Conservation (phyloP, 441 rosid species). For the Erodium trifolium region DNA sequence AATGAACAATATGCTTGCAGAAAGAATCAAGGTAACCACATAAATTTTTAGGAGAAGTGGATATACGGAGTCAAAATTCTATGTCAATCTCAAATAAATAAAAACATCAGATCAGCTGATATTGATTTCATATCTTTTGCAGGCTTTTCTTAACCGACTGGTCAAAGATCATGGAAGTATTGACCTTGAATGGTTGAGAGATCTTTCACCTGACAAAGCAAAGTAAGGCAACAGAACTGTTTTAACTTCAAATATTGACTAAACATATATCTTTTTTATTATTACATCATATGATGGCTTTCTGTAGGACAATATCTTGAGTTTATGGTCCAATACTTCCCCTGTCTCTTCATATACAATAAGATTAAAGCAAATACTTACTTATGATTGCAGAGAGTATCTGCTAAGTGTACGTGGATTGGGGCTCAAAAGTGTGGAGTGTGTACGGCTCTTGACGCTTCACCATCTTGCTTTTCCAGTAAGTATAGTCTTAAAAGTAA, state of each 20-base stretch:
- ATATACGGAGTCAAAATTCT: background rate
- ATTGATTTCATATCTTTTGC: conserved; percentile 26
- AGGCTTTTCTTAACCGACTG: conserved; percentile 62
- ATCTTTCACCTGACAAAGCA: conserved; percentile 67
- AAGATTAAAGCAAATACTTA: background rate
- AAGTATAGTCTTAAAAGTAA: conserved; percentile 30
- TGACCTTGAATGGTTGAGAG: conserved; percentile 74
- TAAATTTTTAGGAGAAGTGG: conserved; percentile 10
- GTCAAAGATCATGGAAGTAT: conserved; percentile 47
- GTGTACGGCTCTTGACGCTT: conserved; percentile 91
- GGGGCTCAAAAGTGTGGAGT: conserved; percentile 97
- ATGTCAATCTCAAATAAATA: background rate
- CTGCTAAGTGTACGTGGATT: conserved; percentile 77
- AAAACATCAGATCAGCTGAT: conserved; percentile 16
- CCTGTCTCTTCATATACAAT: background rate
- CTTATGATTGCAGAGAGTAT: conserved; percentile 51
- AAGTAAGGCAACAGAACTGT: conserved; percentile 44
- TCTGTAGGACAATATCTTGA: background rate
- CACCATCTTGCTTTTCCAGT: conserved; percentile 97
- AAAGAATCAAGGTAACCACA: conserved; percentile 50
- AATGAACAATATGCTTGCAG: conserved; percentile 72
- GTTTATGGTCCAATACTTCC: too few relatives aligned
- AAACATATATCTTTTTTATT: background rate
- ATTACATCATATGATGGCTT: background rate
- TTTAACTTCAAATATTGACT: background rate